A percentile compares a stretch with the other conserved stretches of the same genome.
Evolutionary conservation across 306 rosid species (phyloP).

Genomic region (Trifolium dubium): DNA sequence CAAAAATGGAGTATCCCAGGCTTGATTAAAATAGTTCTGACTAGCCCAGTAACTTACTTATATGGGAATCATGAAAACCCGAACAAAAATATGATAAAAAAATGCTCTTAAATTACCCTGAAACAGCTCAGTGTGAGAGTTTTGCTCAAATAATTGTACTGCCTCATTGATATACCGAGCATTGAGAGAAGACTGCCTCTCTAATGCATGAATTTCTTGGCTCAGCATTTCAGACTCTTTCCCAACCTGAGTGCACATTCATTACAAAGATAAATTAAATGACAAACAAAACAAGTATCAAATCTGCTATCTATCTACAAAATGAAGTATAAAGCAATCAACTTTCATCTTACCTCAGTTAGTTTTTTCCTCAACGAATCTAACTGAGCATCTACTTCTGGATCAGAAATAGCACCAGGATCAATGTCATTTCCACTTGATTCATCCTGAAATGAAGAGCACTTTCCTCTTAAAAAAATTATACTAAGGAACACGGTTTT

Average conservation of each 20-base stretch:
- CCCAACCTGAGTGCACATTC: slow-evolving; percentile 56
- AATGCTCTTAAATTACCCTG: slow-evolving; percentile 58
- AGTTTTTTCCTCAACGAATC: slow-evolving; percentile 70
- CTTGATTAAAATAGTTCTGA: slow-evolving; percentile 33
- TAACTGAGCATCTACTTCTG: slow-evolving; percentile 64
- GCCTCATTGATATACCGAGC: slow-evolving; percentile 62
- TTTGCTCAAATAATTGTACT: slow-evolving; percentile 37
- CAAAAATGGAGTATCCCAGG: not conserved
- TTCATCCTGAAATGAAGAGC: slow-evolving; percentile 56
- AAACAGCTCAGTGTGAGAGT: slow-evolving; percentile 57
- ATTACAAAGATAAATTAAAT: slow-evolving; percentile 27
- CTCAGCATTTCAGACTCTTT: slow-evolving; percentile 67
- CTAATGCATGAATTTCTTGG: slow-evolving; percentile 66
- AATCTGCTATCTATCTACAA: slow-evolving; percentile 4
- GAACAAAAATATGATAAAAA: slow-evolving; percentile 22
- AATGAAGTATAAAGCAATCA: slow-evolving; percentile 15
- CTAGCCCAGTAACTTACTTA: not conserved
- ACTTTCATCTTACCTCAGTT: slow-evolving; percentile 47
- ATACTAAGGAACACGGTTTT: not conserved
- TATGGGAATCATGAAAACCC: slow-evolving; percentile 26
- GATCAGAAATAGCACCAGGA: slow-evolving; percentile 47
- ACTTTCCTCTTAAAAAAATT: not conserved
- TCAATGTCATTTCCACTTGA: slow-evolving; percentile 36
- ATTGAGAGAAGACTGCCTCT: slow-evolving; percentile 54
- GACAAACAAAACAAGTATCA: slow-evolving; percentile 1